Evolutionary conservation across 805 yeast species (phyloP).

Genomic region (Lipomyces sp.): DNA sequence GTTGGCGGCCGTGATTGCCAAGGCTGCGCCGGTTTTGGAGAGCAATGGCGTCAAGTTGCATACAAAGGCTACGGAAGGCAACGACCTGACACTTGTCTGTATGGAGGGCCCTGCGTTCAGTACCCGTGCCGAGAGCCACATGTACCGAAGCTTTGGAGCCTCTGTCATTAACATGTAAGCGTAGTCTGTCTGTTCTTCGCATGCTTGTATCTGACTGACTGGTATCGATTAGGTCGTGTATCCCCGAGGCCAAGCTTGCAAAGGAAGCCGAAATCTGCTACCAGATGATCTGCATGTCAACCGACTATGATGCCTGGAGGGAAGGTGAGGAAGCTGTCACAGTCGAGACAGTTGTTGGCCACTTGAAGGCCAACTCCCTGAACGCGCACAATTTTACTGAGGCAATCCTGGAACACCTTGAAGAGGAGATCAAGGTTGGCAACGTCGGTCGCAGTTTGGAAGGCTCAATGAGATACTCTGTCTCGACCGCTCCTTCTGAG

Average conservation of each 20-base stretch:
- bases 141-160: slow-evolving; percentile 89
- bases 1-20: slow-evolving; percentile 67
- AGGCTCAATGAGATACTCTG: slow-evolving; percentile 80
- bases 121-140: slow-evolving; percentile 91
- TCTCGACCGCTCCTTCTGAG: slow-evolving; percentile 75
- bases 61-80: slow-evolving; percentile 65
- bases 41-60: slow-evolving; percentile 66
- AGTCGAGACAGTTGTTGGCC: slow-evolving; percentile 94
- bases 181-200: neutral
- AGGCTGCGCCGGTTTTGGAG: slow-evolving; percentile 60
- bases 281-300: slow-evolving; percentile 98
- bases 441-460: slow-evolving; percentile 69
- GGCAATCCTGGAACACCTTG: slow-evolving; percentile 67
- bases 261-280: slow-evolving; percentile 96
- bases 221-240: slow-evolving; percentile 55
- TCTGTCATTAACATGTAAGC: slow-evolving; percentile 85
- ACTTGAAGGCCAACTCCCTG: slow-evolving; percentile 78
- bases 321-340: slow-evolving; percentile 95
- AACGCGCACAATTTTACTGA: slow-evolving; percentile 84
- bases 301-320: slow-evolving; percentile 99
- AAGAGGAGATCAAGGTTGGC: slow-evolving; percentile 61
- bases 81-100: slow-evolving; percentile 84
- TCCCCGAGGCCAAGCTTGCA: slow-evolving; percentile 97
- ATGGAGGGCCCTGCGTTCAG: slow-evolving; percentile 99
- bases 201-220: neutral